phyloP scores from a whole-genome alignment of 2,329 filamentous ascomycete genomes.

The Mycosphaerella sp. region DNA sequence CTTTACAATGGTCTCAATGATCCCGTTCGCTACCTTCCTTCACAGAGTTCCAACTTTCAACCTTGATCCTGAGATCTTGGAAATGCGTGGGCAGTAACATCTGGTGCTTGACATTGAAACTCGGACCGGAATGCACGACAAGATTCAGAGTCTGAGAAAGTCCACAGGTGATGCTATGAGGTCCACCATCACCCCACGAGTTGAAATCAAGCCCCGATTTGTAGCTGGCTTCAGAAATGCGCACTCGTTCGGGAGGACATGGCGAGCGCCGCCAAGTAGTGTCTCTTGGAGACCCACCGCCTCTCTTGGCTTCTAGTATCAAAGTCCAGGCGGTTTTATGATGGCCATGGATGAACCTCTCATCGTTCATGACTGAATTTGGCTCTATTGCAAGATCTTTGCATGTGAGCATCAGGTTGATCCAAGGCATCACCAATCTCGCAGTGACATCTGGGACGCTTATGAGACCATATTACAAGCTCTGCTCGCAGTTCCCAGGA shows the following conservation, averaged over 20 bases:
- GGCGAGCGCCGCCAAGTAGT: conserved; percentile 19
- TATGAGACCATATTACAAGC: conserved; percentile 37
- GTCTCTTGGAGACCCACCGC: conserved; percentile 10
- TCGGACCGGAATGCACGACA: conserved; percentile 21
- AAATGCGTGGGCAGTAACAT: conserved; percentile 14
- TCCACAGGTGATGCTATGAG: conserved; percentile 14
- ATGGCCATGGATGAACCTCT: conserved; percentile 4
- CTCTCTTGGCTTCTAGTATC: conserved; percentile 14
- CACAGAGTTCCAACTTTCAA: conserved; percentile 12
- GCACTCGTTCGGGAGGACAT: conserved; percentile 15
- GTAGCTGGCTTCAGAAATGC: conserved; percentile 13
- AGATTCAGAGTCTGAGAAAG: conserved; percentile 22
- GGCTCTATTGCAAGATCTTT: conserved; percentile 17
- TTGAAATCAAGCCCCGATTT: not conserved
- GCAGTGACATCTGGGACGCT: conserved; percentile 25
- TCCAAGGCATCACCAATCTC: conserved; percentile 18
- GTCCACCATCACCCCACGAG: conserved; percentile 15
- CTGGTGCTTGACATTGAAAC: conserved; percentile 9
- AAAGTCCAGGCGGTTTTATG: conserved; percentile 13
- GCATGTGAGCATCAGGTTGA: conserved; percentile 20
- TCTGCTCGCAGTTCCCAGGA: conserved; percentile 14
- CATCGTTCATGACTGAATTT: conserved; percentile 10
- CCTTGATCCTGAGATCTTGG: conserved; percentile 15
- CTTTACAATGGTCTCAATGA: conserved; percentile 11
- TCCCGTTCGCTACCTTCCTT: too few relatives aligned